A percentile compares a stretch with the other conserved stretches of the same genome.
phyloP scores from a whole-genome alignment of 78 protist species.

The Speleostelium caveatum region DNA sequence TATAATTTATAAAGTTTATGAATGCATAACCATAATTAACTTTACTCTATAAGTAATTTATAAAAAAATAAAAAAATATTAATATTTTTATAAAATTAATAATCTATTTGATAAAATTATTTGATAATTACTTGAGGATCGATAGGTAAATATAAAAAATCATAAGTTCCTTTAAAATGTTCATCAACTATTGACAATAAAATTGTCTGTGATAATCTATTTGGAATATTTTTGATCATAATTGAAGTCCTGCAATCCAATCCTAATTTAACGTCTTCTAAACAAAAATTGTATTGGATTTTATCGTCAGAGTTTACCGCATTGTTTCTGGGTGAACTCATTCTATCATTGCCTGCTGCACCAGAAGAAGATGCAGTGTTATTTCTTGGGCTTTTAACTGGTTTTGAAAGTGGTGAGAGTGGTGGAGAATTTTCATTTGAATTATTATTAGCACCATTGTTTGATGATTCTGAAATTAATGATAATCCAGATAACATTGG shows the following conservation, averaged over 20 bases:
- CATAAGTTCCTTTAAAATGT: constrained; percentile 83
- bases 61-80: not conserved
- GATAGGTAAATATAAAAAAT: constrained; percentile 93
- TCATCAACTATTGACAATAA: constrained; percentile 79
- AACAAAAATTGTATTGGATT: constrained; percentile 15
- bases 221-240: constrained; percentile 93
- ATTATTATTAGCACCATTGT: not conserved
- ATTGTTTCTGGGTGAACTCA: constrained; percentile 1
- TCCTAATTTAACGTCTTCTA: constrained; percentile 52
- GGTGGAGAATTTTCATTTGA: not conserved
- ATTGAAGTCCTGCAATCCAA: constrained; percentile 87
- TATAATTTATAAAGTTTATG: constrained; percentile 80
- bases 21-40: constrained; percentile 94
- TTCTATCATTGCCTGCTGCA: not conserved
- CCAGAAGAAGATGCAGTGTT: not conserved
- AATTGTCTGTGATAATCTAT: constrained; percentile 84
- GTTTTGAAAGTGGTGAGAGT: not conserved
- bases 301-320: not conserved
- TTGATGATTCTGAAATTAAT: not conserved
- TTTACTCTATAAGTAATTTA: constrained; percentile 59
- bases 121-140: constrained; percentile 83
- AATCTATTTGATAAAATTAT: not conserved
- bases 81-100: not conserved
- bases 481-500: not conserved
- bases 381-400: constrained; percentile 19